Evolutionary conservation across 306 rosid species (phyloP), one percentile per base, ranked within the genome.

Genomic region (Sphenostylis stenocarpa): DNA sequence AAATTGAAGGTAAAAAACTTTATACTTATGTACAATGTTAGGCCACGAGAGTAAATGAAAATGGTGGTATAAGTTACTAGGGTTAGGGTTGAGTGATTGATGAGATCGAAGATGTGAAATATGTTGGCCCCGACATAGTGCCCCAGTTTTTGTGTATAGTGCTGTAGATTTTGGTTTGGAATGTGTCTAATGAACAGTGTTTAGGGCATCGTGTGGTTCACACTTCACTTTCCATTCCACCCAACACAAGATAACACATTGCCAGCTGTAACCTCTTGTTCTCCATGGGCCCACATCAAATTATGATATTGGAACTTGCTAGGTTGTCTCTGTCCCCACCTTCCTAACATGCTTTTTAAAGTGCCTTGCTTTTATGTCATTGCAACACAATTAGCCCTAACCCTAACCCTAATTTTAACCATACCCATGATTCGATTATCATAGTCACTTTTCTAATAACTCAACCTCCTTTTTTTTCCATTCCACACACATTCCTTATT

Each of bases 181-280:
- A 11, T 7, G 26, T 52, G 78, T 47, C 5, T 55, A 21, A 29
- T 11, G 34, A 23, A 13, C 3, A 24, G 47, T 49, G 61, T 48
- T 31, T 9, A 57, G 45, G 41, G 60, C 53, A 76, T 77, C 58
- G 76, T 77, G 82, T 65, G 85, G 85, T 56, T 82, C 76, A 82
- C 58, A 77, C 41, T 72, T 56, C 76, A 65, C 52, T 77, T 72
- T 72, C 72, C 79, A 45, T 72, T 72, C 72, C 79, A 45, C 75
- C 56, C 76, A 77, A 65, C 82, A 39, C 34, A 60, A 80, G 73
- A 29, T 20, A 73, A 57, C 56, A 49, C 24, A 61, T 33, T 52
- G 85, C 82, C 85, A 82, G 85, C 85, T 82, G 85, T 77, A 3
- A 6, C 33, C 79, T 77, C 39, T 53, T 76, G 74, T 76, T 70